phyloP scores from a whole-genome alignment of 148 eudicot species.

The Mesembryanthemum crystallinum region DNA sequence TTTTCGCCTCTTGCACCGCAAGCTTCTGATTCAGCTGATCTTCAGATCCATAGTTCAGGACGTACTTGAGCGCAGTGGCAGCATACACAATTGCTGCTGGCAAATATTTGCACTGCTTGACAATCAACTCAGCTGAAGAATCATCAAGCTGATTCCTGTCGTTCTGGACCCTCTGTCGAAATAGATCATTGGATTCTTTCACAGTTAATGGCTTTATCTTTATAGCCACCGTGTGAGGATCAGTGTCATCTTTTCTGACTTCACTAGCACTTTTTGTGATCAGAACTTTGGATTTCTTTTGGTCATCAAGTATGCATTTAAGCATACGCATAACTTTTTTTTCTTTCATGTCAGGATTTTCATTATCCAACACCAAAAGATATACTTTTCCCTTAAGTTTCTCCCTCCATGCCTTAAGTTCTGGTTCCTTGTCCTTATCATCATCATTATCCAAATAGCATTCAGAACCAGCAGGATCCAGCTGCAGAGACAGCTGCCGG shows the following conservation, averaged over 20 bases:
- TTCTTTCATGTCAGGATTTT: background rate
- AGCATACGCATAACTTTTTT: background rate
- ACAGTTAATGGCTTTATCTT: background rate
- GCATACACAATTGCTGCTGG: slow-evolving; percentile 2
- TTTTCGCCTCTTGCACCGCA: background rate
- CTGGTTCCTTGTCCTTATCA: too few relatives aligned
- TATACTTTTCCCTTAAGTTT: background rate
- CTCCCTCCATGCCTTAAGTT: too few relatives aligned
- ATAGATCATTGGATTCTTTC: background rate
- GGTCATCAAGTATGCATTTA: background rate
- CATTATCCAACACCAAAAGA: slow-evolving; percentile 2
- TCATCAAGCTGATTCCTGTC: background rate
- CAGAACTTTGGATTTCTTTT: background rate
- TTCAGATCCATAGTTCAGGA: background rate
- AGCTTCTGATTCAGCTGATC: background rate
- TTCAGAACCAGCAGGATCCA: background rate
- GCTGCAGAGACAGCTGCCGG: background rate
- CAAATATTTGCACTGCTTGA: slow-evolving; percentile 1
- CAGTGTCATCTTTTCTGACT: background rate
- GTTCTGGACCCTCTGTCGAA: background rate
- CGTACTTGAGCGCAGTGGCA: background rate
- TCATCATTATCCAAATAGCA: background rate
- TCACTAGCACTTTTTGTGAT: background rate
- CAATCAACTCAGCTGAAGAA: slow-evolving; percentile 4
- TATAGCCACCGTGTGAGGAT: background rate